A percentile compares a stretch with the other conserved stretches of the same genome.
Conservation (phyloP, 108 stramenopile species). For the Skeletonema costatum region DNA sequence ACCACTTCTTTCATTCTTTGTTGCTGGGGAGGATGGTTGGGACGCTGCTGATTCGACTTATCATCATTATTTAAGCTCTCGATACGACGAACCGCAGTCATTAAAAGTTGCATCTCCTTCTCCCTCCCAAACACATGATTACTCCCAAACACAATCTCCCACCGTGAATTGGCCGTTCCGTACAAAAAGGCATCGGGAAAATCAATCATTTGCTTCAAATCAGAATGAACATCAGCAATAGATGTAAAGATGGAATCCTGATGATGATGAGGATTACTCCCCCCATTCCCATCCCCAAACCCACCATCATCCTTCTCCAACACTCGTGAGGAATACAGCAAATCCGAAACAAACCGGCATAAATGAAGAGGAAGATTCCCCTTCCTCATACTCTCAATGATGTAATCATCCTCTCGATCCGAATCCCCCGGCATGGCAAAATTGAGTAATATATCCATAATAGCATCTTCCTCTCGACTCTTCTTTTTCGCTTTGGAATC, state of each 20-base stretch:
- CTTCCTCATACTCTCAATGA: slow-evolving; percentile 5
- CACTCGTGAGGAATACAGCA: neutral
- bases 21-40: too few relatives aligned
- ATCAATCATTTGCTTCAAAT: slow-evolving; percentile 29
- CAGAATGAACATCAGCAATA: slow-evolving; percentile 7
- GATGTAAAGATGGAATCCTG: neutral
- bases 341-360: slow-evolving; percentile 15
- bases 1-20: slow-evolving; percentile 8
- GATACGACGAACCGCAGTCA: slow-evolving; percentile 13
- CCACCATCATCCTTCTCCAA: neutral
- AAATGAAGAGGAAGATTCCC: neutral
- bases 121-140: slow-evolving; percentile 23
- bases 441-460: slow-evolving; percentile 12
- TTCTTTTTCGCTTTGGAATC: neutral
- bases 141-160: slow-evolving; percentile 21
- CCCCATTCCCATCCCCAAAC: neutral
- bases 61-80: neutral
- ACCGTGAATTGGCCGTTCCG: slow-evolving; percentile 10
- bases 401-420: neutral
- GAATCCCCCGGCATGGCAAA: neutral
- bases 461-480: neutral
- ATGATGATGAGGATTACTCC: neutral
- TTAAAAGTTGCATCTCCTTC: slow-evolving; percentile 5
- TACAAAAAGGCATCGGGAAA: slow-evolving; percentile 19
- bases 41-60: too few relatives aligned